Base-by-base conservation (phyloP, 805 yeast genomes). In the Schizosaccharomyces osmophilus region DNA sequence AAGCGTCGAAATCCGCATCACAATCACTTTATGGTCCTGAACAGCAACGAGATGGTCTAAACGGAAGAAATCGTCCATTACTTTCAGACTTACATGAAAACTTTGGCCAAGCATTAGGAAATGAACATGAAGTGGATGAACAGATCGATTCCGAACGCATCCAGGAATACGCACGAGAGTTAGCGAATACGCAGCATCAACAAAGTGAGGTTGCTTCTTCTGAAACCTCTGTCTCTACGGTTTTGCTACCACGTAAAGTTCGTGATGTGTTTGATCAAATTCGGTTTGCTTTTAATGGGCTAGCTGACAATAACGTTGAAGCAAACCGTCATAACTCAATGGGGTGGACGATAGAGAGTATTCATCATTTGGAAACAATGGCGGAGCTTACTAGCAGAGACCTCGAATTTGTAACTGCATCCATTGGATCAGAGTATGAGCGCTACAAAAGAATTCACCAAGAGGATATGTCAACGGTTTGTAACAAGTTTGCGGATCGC, bases 281-380 rank as follows among this genome's bases (percentile, higher is more conserved):
- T 19, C 78, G 82, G 48, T 73, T 69, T 51, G 77, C 78, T 13
- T 69, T 78, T 54, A 82, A 80, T 66, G 84, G 82, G 59, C 78
- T 82, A 58, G 80, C 82, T 66, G 85, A 83, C 63, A 79, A 77
- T 42, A 83, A 83, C 65, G 85, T 87, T 0, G 84, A 81, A 62
- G 73, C 78, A n/a, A 75, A 83, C 1, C 73, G 86, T 22, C 77
- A 82, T 61, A 80, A 77, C 60, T 74, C 71, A 64, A 72, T 76
- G 59, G 74, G 74, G 6, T 75, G 73, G 70, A 73, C 75, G 9
- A 69, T 71, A 58, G 77, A 73, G 61, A 57, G 48, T 22, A 31
- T 57, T n/a, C n/a, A 39, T 11, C 60, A 51, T 24, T 29, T 51
- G 13, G 36, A 22, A 6, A 17, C 6, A 6, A 51, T 51, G 57